Base-by-base conservation (phyloP, 1,284 basidiomycete species). In the Fomes fomentarius region DNA sequence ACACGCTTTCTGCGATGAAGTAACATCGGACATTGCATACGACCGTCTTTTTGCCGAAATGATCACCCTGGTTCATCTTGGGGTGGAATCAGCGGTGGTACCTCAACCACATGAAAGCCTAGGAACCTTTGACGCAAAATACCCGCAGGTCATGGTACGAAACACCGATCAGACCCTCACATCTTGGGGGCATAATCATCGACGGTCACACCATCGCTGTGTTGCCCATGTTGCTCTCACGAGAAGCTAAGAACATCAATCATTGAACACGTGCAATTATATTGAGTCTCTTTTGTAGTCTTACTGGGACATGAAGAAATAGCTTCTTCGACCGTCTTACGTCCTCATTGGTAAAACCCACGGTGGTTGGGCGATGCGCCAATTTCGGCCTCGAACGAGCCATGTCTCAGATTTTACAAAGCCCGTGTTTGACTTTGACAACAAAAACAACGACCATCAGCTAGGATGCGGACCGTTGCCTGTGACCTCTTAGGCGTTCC, bases 401-500 rank as follows among this genome's bases (percentile, higher is more conserved):
- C 30, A 19, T 28, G 12, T 31, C 40, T 5, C 21, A 14, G 19
- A 22, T 22, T 12, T n/a, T 19, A 11, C 31, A 14, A 24, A 15
- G 19, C 31, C 30, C 17, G 12, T 30, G 25, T 28, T n/a, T 26
- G 14, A 28, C 28, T 11, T 22, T n/a, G n/a, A n/a, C n/a, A n/a
- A n/a, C 44, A 22, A 34, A 24, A 37, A 30, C 44, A 37, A 21
- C 44, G 17, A 24, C 34, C 21, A 26, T 37, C 34, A 28, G 7
- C n/a, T 15, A 38, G n/a, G 34, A 28, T 44, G 42, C 33, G 31
- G 26, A 39, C 24, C 39, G 30, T 25, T 24, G 26, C 24, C 42
- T 37, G 49, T 44, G 34, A 37, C 44, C 30, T 21, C 15, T 15
- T 7, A 25, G 30, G 50, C 50, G 38, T 52, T 46, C 50, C 50